Percentiles rank a stretch among this genome's conserved stretches.
Evolutionary conservation across 2,329 filamentous ascomycete species (phyloP).

Genomic region (Fusarium chuoi): DNA sequence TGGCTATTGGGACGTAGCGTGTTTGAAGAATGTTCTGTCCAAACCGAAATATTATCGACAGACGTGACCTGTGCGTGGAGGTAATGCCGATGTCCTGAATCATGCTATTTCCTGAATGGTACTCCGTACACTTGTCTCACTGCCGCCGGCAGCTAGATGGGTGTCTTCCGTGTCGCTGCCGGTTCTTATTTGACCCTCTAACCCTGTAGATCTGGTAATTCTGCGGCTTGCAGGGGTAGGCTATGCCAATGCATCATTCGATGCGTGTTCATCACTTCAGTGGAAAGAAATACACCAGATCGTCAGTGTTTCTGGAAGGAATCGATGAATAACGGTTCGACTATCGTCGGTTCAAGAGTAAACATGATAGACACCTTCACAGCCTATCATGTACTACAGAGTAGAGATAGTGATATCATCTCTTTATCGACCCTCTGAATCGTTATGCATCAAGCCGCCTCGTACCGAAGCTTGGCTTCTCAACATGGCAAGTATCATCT

Average conservation of each 20-base stretch:
- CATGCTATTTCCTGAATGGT: background rate
- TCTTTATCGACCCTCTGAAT: conserved; percentile 8
- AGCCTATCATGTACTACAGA: background rate
- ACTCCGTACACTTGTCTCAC: too few relatives aligned
- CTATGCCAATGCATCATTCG: conserved; percentile 8
- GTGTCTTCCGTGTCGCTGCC: conserved; percentile 12
- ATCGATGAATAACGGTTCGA: background rate
- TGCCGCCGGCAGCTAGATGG: conserved; percentile 8
- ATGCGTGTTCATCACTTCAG: background rate
- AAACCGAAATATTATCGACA: conserved; percentile 14
- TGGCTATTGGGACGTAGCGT: conserved; percentile 1
- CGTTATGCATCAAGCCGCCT: conserved; percentile 10
- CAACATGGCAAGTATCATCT: conserved; percentile 35
- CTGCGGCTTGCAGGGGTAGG: background rate
- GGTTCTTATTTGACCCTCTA: conserved; percentile 12
- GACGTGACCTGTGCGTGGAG: conserved; percentile 18
- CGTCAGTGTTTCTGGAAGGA: background rate
- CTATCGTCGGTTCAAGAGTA: background rate
- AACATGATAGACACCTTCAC: background rate
- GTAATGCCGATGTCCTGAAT: conserved; percentile 21
- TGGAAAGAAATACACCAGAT: background rate
- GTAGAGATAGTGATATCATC: background rate
- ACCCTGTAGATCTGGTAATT: conserved; percentile 19
- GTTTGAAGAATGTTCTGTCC: background rate
- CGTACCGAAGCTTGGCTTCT: conserved; percentile 11